Evolutionary conservation across 805 yeast species (phyloP).

Genomic region (Yarrowia sp.): DNA sequence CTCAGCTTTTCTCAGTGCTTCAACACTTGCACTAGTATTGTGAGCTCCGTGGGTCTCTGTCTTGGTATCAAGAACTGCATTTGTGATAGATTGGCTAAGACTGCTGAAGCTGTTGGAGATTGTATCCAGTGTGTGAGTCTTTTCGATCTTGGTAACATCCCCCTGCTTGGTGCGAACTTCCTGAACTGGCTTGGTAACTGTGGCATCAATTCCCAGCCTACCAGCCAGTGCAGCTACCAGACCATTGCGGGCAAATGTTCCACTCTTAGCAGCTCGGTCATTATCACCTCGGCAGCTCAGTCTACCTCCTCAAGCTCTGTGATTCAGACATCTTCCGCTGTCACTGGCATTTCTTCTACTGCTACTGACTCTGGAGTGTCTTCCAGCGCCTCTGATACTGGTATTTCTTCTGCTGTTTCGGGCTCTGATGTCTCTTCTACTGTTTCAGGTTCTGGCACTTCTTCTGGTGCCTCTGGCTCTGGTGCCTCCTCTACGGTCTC

Average conservation of each 20-base stretch:
- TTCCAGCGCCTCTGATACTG: too few species aligned
- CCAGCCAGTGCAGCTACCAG: conserved; percentile 7
- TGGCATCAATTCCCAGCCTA: background rate
- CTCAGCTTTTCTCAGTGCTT: background rate
- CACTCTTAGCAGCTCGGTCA: conserved; percentile 2
- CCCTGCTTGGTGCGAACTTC: conserved; percentile 20
- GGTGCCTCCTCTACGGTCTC: too few species aligned
- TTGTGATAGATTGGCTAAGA: background rate
- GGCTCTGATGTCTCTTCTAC: background rate
- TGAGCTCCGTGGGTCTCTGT: background rate
- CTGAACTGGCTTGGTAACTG: conserved; percentile 17
- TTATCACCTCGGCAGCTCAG: conserved; percentile 18
- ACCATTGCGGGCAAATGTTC: conserved; percentile 4
- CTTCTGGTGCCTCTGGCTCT: too few species aligned
- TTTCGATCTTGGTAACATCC: conserved; percentile 7
- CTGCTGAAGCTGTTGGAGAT: background rate
- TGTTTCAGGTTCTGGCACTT: too few species aligned
- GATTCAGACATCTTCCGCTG: background rate
- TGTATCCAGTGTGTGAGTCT: conserved; percentile 13
- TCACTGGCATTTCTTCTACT: background rate
- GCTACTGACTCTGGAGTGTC: background rate
- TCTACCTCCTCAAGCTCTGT: background rate
- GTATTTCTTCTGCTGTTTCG: background rate
- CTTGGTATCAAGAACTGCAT: background rate
- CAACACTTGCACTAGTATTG: background rate